Evolutionary conservation across 441 rosid genomes (phyloP).

Genomic region (Gossypium lobatum): DNA sequence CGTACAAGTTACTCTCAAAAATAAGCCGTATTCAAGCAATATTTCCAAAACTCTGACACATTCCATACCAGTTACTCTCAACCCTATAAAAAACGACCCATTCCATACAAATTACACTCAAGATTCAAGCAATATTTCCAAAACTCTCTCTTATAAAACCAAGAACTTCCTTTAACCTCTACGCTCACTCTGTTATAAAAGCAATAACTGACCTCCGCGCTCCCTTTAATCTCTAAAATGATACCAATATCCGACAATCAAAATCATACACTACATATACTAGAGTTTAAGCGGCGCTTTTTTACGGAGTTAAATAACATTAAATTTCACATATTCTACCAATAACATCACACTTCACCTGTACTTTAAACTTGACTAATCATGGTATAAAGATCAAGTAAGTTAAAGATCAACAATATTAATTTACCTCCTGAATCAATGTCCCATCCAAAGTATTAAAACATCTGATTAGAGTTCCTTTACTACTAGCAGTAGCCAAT

Average conservation of each 20-base stretch:
- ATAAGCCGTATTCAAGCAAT: no score
- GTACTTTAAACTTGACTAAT: background rate
- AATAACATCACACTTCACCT: background rate
- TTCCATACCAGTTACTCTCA: no score
- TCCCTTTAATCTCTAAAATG: no score
- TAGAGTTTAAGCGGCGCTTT: background rate
- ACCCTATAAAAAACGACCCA: background rate
- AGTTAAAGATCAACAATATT: background rate
- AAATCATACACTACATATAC: no score
- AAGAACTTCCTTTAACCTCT: background rate
- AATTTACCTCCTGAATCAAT: conserved; percentile 46
- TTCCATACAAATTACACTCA: background rate
- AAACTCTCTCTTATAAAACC: background rate
- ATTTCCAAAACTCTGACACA: no score
- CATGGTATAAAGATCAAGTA: background rate
- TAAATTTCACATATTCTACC: background rate
- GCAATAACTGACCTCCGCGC: no score
- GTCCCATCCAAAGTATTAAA: conserved; percentile 42
- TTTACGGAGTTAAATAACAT: no score
- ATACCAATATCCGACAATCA: no score
- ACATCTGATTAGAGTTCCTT: conserved; percentile 48
- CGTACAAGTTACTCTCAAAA: background rate
- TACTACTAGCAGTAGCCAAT: conserved; percentile 47
- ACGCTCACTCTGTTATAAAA: no score
- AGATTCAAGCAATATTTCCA: background rate